Conservation (phyloP, 2,329 filamentous ascomycete genomes). For the Talaromyces sp. region DNA sequence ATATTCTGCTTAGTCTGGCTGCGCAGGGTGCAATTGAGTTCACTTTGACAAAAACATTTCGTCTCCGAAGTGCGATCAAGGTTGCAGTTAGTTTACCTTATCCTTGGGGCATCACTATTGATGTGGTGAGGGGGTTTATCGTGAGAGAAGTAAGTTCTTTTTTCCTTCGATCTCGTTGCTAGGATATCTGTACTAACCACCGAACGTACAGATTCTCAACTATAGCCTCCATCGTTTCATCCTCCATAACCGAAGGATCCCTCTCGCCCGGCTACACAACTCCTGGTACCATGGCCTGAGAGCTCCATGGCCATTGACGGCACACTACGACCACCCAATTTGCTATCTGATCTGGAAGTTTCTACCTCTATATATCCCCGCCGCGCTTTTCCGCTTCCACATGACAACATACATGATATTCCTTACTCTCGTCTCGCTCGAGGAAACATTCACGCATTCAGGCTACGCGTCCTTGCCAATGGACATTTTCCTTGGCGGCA, state of each 20-base stretch:
- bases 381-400: conserved; percentile 55
- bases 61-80: conserved; percentile 51
- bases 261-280: conserved; percentile 50
- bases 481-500: conserved; percentile 53
- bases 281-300: conserved; percentile 53
- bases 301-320: conserved; percentile 52
- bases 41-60: conserved; percentile 49
- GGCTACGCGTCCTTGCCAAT: conserved; percentile 56
- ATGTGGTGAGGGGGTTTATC: conserved; percentile 49
- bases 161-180: background rate
- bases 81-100: conserved; percentile 57
- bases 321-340: conserved; percentile 57
- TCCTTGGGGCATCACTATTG: conserved; percentile 56
- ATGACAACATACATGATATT: conserved; percentile 56
- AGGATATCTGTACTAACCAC: background rate
- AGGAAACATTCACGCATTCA: conserved; percentile 57
- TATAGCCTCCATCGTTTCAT: conserved; percentile 71
- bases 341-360: conserved; percentile 51
- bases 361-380: conserved; percentile 53
- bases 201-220: conserved; percentile 20
- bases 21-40: conserved; percentile 55
- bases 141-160: conserved; percentile 50
- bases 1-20: conserved; percentile 47
- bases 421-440: conserved; percentile 50
- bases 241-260: conserved; percentile 57